Base-by-base conservation (phyloP, 164 flowering plant genomes). In the Piper longum region DNA sequence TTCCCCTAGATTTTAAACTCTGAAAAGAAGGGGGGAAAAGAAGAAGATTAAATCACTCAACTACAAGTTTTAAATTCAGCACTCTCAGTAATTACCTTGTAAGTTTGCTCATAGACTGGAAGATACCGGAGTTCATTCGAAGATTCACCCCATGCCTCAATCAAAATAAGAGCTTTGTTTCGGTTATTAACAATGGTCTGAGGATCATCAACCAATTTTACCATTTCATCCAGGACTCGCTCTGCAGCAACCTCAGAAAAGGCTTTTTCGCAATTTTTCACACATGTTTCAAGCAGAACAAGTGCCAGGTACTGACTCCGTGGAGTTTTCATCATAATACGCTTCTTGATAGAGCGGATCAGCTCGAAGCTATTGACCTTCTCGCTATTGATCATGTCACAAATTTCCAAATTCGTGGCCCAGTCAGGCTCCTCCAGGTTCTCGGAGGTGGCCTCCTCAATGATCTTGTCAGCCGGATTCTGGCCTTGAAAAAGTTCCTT, bases 101-200 rank as follows among this genome's bases (percentile, higher is more conserved):
- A 92, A 16, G 97, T 89, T 76, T 92, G 95, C 72, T 92, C 97
- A 75, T 75, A 92, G 66, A 92, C 98, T 70, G 98, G 98, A 66
- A 92, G 73, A 70, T 89, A 92, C 4, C 91, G 85, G 41, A 88
- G 86, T 73, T 93, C 96, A 67, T 72, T 62, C 0, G 87, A 74
- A 5, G 96, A 88, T 69, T 93, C 96, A 11, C 98, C 98, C 98
- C 98, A 93, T 14, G 91, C 76, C 76, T 93, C 98, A 58, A 93
- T 88, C 70, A 93, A 55, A 64, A 76, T 77, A 64, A 92, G 76
- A 71, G 85, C 96, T 76, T 92, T 92, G 76, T 88, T 89, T 62
- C 95, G 72, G 69, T 90, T 93, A 66, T 88, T 85, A 4, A 86
- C 88, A 67, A 90, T 85, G 65, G 97, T 93, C 79, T 84, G 87